These are phyloP conservation scores for Clarireedia homoeocarpa DNA, from an alignment of 2,329 filamentous ascomycete species.

Conservation along the genomic window DNA sequence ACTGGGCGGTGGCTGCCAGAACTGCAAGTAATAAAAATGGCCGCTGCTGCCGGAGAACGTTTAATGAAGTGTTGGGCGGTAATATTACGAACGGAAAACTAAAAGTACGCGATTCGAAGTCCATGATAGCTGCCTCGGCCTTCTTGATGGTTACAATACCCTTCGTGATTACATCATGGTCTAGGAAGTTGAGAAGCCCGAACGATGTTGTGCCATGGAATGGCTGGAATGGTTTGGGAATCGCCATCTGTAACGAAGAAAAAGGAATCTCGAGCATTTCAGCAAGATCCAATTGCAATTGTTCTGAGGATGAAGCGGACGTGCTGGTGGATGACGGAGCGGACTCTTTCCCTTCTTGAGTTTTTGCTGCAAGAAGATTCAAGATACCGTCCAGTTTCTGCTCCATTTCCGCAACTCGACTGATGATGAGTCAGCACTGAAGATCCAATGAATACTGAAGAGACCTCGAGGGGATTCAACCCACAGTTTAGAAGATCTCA, in stretches of 20 bases:
- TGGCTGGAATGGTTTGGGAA: slow-evolving; percentile 17
- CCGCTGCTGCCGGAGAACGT: slow-evolving; percentile 35
- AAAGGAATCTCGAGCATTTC: not conserved
- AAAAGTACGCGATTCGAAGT: slow-evolving; percentile 10
- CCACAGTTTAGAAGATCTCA: slow-evolving; percentile 38
- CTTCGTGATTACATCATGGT: slow-evolving; percentile 14
- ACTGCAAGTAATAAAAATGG: slow-evolving; percentile 50
- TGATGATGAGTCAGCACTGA: slow-evolving; percentile 9
- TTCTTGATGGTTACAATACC: slow-evolving; percentile 11
- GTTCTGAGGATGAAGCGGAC: not conserved
- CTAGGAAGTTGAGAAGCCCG: slow-evolving; percentile 30
- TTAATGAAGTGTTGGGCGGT: slow-evolving; percentile 36
- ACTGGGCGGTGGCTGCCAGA: slow-evolving; percentile 41
- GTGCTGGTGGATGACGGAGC: not conserved
- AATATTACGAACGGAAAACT: slow-evolving; percentile 22
- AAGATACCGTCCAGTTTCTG: slow-evolving; percentile 25
- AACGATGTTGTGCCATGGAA: slow-evolving; percentile 42
- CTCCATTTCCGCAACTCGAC: slow-evolving; percentile 29
- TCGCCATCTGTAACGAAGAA: not conserved
- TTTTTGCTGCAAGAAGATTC: slow-evolving; percentile 11
- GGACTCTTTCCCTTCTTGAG: slow-evolving; percentile 11
- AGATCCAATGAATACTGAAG: not conserved
- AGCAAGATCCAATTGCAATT: not conserved
- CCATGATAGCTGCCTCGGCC: slow-evolving; percentile 14
- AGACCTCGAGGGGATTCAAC: slow-evolving; percentile 14